Evolutionary conservation across 2,329 filamentous ascomycete species (phyloP).

Genomic region (Colletotrichum sp.): DNA sequence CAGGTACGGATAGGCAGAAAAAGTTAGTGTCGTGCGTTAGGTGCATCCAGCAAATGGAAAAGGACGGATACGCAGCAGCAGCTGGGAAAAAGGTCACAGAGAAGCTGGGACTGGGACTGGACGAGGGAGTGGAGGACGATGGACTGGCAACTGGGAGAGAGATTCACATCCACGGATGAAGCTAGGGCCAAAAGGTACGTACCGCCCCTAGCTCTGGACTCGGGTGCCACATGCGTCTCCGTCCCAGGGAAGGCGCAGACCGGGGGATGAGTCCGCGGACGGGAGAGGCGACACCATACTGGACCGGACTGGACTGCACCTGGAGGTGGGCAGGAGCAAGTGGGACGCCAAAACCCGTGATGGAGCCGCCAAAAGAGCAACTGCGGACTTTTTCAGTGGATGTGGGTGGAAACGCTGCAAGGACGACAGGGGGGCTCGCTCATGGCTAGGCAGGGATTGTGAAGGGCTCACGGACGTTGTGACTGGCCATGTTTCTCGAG

Average conservation of each 20-base stretch:
- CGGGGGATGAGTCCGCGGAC: not conserved
- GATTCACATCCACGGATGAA: not conserved
- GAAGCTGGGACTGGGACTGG: not conserved
- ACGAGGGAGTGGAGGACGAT: not conserved
- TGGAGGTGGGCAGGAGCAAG: not conserved
- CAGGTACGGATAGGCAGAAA: not conserved
- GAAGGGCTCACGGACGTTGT: slow-evolving; percentile 11
- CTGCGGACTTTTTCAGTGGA: slow-evolving; percentile 3
- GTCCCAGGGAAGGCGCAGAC: slow-evolving; percentile 5
- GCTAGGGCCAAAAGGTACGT: not conserved
- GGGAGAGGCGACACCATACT: slow-evolving; percentile 11
- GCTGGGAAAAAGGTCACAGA: not conserved
- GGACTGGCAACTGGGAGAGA: not conserved
- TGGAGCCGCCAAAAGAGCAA: not conserved
- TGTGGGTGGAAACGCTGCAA: not conserved
- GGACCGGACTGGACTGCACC: not conserved
- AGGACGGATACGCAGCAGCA: not conserved
- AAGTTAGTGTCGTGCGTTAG: slow-evolving; percentile 7
- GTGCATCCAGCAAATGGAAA: not conserved
- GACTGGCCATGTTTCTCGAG: slow-evolving; percentile 19
- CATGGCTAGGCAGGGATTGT: slow-evolving; percentile 16
- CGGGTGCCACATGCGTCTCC: slow-evolving; percentile 8
- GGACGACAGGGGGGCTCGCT: slow-evolving; percentile 6
- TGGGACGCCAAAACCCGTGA: not conserved
- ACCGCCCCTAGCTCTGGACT: not conserved